phyloP scores from a whole-genome alignment of 2,329 filamentous ascomycete species.

The Alternaria ethzedia region DNA sequence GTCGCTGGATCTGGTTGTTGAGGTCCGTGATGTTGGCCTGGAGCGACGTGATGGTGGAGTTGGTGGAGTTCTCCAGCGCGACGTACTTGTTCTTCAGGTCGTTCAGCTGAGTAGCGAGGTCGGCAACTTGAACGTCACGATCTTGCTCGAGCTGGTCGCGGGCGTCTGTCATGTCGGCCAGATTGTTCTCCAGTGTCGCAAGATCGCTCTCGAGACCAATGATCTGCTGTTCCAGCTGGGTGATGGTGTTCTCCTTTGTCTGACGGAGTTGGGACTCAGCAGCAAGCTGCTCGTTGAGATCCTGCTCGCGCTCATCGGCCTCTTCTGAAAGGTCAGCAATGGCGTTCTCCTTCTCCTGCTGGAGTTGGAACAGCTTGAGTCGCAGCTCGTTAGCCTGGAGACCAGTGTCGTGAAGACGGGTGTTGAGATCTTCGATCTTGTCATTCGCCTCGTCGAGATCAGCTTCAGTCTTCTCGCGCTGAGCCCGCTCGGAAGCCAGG shows the following conservation, averaged over 20 bases:
- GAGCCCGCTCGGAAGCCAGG: constrained; percentile 50
- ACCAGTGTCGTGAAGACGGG: constrained; percentile 50
- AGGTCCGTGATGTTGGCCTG: constrained; percentile 50
- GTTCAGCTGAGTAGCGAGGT: constrained; percentile 45
- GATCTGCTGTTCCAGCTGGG: constrained; percentile 44
- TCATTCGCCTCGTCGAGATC: constrained; percentile 52
- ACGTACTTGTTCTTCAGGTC: constrained; percentile 40
- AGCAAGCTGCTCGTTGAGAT: constrained; percentile 48
- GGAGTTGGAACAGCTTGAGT: constrained; percentile 55
- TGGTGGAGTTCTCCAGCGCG: constrained; percentile 40
- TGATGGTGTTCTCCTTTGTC: constrained; percentile 44
- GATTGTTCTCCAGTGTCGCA: constrained; percentile 25
- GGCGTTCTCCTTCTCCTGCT: constrained; percentile 50
- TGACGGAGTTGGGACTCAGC: constrained; percentile 49
- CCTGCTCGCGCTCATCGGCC: constrained; percentile 48
- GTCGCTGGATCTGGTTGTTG: constrained; percentile 48
- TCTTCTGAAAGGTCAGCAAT: constrained; percentile 48
- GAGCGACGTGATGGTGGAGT: constrained; percentile 39
- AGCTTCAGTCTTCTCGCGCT: constrained; percentile 53
- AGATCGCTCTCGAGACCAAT: constrained; percentile 45
- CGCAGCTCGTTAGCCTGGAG: constrained; percentile 57
- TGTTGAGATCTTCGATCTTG: constrained; percentile 50
- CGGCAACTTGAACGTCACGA: constrained; percentile 41
- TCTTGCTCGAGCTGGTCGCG: constrained; percentile 41
- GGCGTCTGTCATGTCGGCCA: constrained; percentile 34